These are phyloP conservation scores for Calonectria montana DNA, from an alignment of 2,329 filamentous ascomycete genomes.

Conservation along the genomic window DNA sequence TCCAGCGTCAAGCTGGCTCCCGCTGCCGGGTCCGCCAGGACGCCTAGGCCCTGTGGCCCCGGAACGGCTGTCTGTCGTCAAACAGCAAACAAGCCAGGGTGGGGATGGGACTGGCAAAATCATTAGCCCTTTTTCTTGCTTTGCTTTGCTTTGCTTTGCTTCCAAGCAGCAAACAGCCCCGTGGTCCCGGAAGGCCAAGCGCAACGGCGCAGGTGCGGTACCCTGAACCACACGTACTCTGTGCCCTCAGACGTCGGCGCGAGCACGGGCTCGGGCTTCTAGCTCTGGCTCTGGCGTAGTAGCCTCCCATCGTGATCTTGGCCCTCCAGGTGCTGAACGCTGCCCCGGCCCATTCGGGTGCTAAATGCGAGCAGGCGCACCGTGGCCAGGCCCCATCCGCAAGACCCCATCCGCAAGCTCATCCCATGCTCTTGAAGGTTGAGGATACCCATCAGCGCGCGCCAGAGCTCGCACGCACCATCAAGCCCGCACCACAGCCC, in stretches of 20 bases:
- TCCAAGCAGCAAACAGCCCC: constrained; percentile 25
- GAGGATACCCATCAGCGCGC: constrained; percentile 7
- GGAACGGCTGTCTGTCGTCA: constrained; percentile 7
- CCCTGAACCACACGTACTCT: constrained; percentile 40
- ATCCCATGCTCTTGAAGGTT: background rate
- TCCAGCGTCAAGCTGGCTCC: constrained; percentile 9
- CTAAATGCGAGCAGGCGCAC: constrained; percentile 8
- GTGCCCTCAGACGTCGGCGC: constrained; percentile 29
- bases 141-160: constrained; percentile 31
- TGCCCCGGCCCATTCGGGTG: constrained; percentile 21
- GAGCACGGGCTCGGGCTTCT: constrained; percentile 15
- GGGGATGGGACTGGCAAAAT: constrained; percentile 20
- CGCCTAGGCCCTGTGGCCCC: constrained; percentile 5
- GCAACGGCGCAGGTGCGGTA: constrained; percentile 30
- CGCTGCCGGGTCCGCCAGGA: background rate
- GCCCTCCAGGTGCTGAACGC: background rate
- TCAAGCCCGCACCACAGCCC: constrained; percentile 1
- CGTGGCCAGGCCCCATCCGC: background rate
- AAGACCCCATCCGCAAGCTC: background rate
- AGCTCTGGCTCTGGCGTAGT: background rate
- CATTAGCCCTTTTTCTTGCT: constrained; percentile 25
- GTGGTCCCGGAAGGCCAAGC: background rate
- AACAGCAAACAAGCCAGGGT: constrained; percentile 11
- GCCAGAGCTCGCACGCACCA: constrained; percentile 11
- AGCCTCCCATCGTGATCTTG: background rate